These are phyloP conservation scores for Benincasa hispida DNA, from an alignment of 306 rosid species.

Conservation along the genomic window DNA sequence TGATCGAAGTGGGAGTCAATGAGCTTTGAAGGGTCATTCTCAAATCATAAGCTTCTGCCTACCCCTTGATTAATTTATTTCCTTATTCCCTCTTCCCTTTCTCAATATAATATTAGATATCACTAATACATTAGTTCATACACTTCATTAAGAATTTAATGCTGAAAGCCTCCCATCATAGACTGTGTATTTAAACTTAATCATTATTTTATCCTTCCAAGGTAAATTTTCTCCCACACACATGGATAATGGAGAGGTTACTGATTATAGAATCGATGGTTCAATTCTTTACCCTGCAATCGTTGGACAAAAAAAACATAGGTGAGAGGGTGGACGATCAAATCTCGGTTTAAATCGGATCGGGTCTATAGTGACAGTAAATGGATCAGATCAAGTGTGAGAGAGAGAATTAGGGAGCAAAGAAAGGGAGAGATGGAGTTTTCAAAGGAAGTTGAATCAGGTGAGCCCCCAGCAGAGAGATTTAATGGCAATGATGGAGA, in stretches of 20 bases:
- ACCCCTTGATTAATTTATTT: slow-evolving; percentile 5
- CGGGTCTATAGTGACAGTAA: neutral
- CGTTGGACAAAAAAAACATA: neutral
- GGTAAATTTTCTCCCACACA: neutral
- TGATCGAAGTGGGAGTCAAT: slow-evolving; percentile 24
- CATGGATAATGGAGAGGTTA: neutral
- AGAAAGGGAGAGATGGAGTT: neutral
- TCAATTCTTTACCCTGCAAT: too few relatives aligned
- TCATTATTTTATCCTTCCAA: neutral
- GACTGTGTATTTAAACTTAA: neutral
- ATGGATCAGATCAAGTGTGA: neutral
- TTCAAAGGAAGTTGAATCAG: slow-evolving; percentile 2
- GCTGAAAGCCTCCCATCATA: neutral
- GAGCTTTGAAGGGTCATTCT: slow-evolving; percentile 15
- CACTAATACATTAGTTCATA: neutral
- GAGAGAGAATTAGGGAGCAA: neutral
- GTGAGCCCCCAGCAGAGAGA: neutral
- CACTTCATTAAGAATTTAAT: neutral
- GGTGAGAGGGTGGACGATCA: neutral
- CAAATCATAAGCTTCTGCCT: slow-evolving; percentile 21
- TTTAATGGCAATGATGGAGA: slow-evolving; percentile 1
- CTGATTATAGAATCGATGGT: too few relatives aligned
- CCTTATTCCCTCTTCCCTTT: slow-evolving; percentile 2
- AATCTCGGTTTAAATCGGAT: neutral
- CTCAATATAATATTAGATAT: slow-evolving; percentile 4